A percentile compares a stretch with the other conserved stretches of the same genome.
phyloP scores from a whole-genome alignment of 2,329 filamentous ascomycete genomes.

The Ascochyta rabiei region DNA sequence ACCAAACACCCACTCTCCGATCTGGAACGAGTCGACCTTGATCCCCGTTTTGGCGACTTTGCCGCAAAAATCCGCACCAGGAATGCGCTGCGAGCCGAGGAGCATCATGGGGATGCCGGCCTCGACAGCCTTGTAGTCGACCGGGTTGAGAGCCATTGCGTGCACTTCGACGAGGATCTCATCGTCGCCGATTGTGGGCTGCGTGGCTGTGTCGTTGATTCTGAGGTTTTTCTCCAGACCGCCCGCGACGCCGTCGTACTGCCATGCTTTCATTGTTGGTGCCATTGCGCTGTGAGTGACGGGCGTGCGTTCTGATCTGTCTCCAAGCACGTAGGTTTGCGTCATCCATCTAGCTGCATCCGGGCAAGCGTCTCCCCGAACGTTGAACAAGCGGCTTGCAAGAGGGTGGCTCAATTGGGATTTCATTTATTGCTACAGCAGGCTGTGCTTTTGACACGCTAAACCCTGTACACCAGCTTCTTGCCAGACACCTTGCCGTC shows the following conservation, averaged over 20 bases:
- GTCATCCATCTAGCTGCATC: slow-evolving; percentile 15
- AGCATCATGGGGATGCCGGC: slow-evolving; percentile 40
- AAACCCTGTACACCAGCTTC: slow-evolving; percentile 42
- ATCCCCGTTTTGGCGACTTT: slow-evolving; percentile 49
- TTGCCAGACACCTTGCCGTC: slow-evolving; percentile 42
- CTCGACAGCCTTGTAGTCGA: slow-evolving; percentile 69
- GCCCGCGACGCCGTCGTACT: slow-evolving; percentile 55
- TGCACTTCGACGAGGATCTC: slow-evolving; percentile 63
- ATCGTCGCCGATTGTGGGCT: slow-evolving; percentile 45
- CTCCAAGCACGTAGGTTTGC: slow-evolving; percentile 14
- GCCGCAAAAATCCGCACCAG: slow-evolving; percentile 60
- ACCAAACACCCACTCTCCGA: slow-evolving; percentile 52
- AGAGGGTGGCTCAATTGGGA: too few species aligned
- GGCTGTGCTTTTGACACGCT: neutral
- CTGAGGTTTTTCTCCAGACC: slow-evolving; percentile 62
- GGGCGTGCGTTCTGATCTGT: too few species aligned
- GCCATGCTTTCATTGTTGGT: slow-evolving; percentile 63
- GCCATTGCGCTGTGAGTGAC: slow-evolving; percentile 21
- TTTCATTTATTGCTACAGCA: too few species aligned
- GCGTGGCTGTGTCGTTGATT: slow-evolving; percentile 53
- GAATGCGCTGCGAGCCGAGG: slow-evolving; percentile 48
- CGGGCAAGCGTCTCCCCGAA: slow-evolving; percentile 12
- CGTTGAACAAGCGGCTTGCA: too few species aligned
- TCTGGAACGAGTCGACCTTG: slow-evolving; percentile 35
- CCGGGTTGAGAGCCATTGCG: slow-evolving; percentile 63